phyloP scores from a whole-genome alignment of 306 rosid species.

The Prinsepia uniflora region DNA sequence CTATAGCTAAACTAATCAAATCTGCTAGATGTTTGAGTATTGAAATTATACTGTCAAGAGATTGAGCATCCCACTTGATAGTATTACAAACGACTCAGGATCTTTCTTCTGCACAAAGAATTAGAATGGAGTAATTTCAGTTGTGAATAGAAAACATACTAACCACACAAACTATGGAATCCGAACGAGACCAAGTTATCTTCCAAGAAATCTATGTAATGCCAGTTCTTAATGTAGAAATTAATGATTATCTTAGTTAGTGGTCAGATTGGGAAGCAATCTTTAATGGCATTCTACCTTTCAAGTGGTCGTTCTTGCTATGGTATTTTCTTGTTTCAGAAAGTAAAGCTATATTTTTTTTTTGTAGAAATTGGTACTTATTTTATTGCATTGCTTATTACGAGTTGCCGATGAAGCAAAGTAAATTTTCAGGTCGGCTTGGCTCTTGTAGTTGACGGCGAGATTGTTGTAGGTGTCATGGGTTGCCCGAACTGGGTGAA shows the following conservation, averaged over 20 bases:
- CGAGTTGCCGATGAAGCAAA: slow-evolving; percentile 1
- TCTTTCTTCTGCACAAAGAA: background rate
- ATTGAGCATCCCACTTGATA: background rate
- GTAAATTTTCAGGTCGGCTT: slow-evolving; percentile 67
- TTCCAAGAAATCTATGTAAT: background rate
- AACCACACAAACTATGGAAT: too few relatives aligned
- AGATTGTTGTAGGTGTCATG: slow-evolving; percentile 72
- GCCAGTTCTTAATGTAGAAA: background rate
- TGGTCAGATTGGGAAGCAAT: background rate
- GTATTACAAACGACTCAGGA: background rate
- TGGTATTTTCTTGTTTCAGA: background rate
- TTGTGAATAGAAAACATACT: background rate
- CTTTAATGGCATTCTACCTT: background rate
- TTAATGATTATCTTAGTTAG: background rate
- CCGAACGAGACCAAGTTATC: background rate
- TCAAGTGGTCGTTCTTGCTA: background rate
- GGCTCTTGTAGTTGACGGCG: slow-evolving; percentile 88
- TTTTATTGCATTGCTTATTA: background rate
- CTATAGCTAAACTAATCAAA: background rate
- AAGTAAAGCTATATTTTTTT: background rate
- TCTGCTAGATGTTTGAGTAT: background rate
- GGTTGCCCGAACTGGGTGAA: slow-evolving; percentile 85
- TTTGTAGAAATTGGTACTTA: background rate
- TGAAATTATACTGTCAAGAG: background rate
- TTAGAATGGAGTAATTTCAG: background rate